Evolutionary conservation across 768 basidiomycete species (phyloP).

Genomic region (Tephrocybe sp.): DNA sequence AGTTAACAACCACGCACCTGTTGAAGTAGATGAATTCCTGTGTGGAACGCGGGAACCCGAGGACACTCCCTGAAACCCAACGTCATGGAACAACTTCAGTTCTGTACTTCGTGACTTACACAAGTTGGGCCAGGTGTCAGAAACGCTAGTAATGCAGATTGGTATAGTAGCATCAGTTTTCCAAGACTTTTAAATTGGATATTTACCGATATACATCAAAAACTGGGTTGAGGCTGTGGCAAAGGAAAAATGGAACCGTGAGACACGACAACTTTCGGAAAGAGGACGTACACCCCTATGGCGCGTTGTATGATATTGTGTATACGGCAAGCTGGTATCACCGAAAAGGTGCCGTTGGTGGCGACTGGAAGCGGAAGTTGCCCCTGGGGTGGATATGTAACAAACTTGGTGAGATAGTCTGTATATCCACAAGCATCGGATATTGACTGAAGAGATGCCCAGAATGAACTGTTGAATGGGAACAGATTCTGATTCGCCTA

Average conservation of each 20-base stretch:
- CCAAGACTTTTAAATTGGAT: background rate
- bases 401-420: slow-evolving; percentile 55
- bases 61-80: slow-evolving; percentile 44
- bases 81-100: background rate
- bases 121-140: slow-evolving; percentile 49
- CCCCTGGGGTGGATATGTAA: slow-evolving; percentile 63
- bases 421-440: slow-evolving; percentile 58
- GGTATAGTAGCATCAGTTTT: background rate
- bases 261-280: background rate
- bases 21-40: slow-evolving; percentile 58
- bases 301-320: slow-evolving; percentile 48
- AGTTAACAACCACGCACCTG: slow-evolving; percentile 24
- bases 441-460: slow-evolving; percentile 47
- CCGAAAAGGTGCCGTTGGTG: slow-evolving; percentile 38
- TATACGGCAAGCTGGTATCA: slow-evolving; percentile 39
- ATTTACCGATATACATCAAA: slow-evolving; percentile 51
- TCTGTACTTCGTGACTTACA: slow-evolving; percentile 26
- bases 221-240: slow-evolving; percentile 47
- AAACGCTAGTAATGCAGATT: slow-evolving; percentile 31
- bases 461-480: slow-evolving; percentile 56
- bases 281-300: slow-evolving; percentile 37
- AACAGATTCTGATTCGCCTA: slow-evolving; percentile 57
- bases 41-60: slow-evolving; percentile 65
- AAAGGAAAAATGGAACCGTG: background rate
- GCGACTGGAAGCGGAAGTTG: slow-evolving; percentile 58